phyloP scores from a whole-genome alignment of 306 rosid species.

The Albizia julibrissin region DNA sequence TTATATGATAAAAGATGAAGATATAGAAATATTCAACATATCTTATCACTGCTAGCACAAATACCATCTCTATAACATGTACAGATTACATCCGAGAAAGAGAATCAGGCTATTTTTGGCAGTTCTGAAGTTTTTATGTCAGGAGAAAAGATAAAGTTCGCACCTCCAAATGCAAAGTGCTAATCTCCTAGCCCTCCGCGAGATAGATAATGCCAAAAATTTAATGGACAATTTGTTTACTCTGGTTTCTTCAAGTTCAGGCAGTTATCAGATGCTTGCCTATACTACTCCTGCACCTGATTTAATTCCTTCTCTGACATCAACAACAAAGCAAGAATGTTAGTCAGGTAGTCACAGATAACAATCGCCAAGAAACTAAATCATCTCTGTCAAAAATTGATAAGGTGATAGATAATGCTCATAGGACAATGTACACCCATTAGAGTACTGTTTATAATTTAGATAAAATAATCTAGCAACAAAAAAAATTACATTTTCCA shows the following conservation, averaged over 20 bases:
- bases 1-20: not conserved
- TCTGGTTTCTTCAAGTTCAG: constrained; percentile 84
- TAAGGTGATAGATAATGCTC: too few relatives aligned
- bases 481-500: too few relatives aligned
- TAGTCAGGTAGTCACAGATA: not conserved
- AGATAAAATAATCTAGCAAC: too few relatives aligned
- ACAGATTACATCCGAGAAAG: not conserved
- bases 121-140: constrained; percentile 1
- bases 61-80: not conserved
- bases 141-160: not conserved
- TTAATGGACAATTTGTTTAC: constrained; percentile 28
- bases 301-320: constrained; percentile 71
- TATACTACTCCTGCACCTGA: constrained; percentile 71
- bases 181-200: constrained; percentile 25
- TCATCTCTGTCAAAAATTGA: too few relatives aligned
- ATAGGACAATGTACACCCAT: too few relatives aligned
- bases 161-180: not conserved
- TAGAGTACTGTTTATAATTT: too few relatives aligned
- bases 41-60: not conserved
- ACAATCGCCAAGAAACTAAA: not conserved
- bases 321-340: constrained; percentile 34
- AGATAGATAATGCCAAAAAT: constrained; percentile 3
- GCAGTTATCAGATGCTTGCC: constrained; percentile 83
- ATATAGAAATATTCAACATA: not conserved
- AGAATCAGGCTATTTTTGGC: not conserved